Conservation (phyloP, 2,329 filamentous ascomycete genomes). For the Monosporascus sp. region DNA sequence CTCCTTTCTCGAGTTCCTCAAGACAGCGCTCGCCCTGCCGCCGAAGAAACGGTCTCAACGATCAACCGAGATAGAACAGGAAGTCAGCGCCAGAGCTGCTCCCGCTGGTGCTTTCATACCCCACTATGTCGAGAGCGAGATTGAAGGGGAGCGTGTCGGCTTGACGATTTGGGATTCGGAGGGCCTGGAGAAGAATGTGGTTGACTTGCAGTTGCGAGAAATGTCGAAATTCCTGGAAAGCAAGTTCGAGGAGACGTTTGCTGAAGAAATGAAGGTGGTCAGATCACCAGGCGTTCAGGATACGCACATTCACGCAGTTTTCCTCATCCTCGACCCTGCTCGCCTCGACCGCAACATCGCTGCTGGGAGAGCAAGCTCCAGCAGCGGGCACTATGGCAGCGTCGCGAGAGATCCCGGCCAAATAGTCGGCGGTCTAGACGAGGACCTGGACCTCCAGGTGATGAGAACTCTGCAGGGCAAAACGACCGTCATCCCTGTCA, state of each 20-base stretch:
- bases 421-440: constrained; percentile 67
- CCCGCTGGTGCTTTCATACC: constrained; percentile 71
- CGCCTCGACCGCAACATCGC: constrained; percentile 80
- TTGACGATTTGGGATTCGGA: constrained; percentile 96
- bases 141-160: constrained; percentile 85
- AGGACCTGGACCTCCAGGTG: constrained; percentile 86
- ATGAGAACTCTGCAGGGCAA: constrained; percentile 84
- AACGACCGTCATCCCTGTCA: constrained; percentile 91
- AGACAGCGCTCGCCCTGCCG: constrained; percentile 78
- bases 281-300: constrained; percentile 89
- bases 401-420: constrained; percentile 45
- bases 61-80: constrained; percentile 44
- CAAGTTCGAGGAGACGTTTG: constrained; percentile 97
- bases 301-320: constrained; percentile 95
- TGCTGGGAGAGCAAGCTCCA: constrained; percentile 50
- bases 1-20: constrained; percentile 93
- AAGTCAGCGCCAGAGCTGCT: constrained; percentile 48
- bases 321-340: constrained; percentile 83
- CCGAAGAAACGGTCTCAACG: constrained; percentile 64
- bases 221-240: constrained; percentile 91
- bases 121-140: constrained; percentile 89
- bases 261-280: constrained; percentile 95
- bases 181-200: constrained; percentile 88
- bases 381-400: constrained; percentile 43
- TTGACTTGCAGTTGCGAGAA: constrained; percentile 88